These are phyloP conservation scores for Parafenestella ontariensis DNA, from an alignment of 2,329 filamentous ascomycete genomes.

Conservation along the genomic window DNA sequence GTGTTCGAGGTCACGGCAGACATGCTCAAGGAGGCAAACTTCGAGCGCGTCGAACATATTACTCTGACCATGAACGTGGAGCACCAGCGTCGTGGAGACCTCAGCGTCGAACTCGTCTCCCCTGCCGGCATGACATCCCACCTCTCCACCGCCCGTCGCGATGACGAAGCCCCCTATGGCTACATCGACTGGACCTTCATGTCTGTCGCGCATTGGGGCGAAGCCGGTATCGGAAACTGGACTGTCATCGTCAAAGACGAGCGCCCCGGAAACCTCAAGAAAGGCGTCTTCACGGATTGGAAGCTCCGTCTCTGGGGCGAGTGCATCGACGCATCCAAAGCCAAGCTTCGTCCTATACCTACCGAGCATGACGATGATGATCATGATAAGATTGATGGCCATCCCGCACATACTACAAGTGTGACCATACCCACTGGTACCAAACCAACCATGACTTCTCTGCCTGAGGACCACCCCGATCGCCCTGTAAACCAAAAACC, in stretches of 20 bases:
- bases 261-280: conserved; percentile 71
- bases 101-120: conserved; percentile 90
- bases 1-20: conserved; percentile 82
- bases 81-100: conserved; percentile 84
- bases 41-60: conserved; percentile 89
- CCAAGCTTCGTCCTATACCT: conserved; percentile 80
- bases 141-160: conserved; percentile 75
- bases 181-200: conserved; percentile 99
- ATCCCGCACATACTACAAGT: conserved; percentile 67
- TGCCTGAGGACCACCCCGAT: conserved; percentile 56
- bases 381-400: conserved; percentile 67
- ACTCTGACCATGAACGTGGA: conserved; percentile 97
- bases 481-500: conserved; percentile 68
- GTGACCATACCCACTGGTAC: conserved; percentile 56
- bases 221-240: conserved; percentile 87
- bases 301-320: conserved; percentile 95
- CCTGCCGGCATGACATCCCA: conserved; percentile 83
- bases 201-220: conserved; percentile 97
- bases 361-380: conserved; percentile 83
- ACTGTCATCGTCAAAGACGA: conserved; percentile 89
- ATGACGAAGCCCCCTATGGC: conserved; percentile 71
- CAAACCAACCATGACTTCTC: conserved; percentile 51
- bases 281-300: conserved; percentile 87
- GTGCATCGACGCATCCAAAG: conserved; percentile 75
- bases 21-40: conserved; percentile 81